Evolutionary conservation across 2,329 filamentous ascomycete species (phyloP), one percentile per base, ranked within the genome.

Genomic region (Aspergillus persii): DNA sequence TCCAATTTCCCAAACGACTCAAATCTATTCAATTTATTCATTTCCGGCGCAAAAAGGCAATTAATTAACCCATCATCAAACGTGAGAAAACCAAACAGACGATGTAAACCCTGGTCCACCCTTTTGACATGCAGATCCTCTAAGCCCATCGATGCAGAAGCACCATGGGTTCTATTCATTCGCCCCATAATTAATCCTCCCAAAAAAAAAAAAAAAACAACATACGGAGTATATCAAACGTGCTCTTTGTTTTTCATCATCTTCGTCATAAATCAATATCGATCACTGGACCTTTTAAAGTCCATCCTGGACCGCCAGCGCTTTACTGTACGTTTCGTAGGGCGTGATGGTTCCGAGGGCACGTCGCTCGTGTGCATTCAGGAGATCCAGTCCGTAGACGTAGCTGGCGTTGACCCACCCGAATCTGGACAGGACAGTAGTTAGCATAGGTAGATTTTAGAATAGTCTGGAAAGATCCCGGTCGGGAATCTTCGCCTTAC

Each of bases 341-440:
- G 90, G 89, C 3, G 93, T 97, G 67, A 96, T 82, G 6, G 92
- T 90, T 58, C 93, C 94, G 44, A 99, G 82, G 0, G 94, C 92
- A 68, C 93, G 89, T 74, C 89, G 87, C 86, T 95, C 93, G 76
- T 96, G 92, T 33, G 91, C 89, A 68, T 90, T 93, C 61, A 96
- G 83, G 66, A 97, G 90, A 66, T 93, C 89, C 61, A 98, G 82
- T 46, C 94, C 95, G 71, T 96, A 96, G 58, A 98, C 90, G 74
- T 96, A 99, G 74, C 93, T 97, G 69, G 95, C 94, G 73, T 99
- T 99, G 70, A 98, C 95, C 95, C 95, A 99, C 54, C 94, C 95
- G 72, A 99, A 99, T 59, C 94, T 96, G 71, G 53, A 58, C 53
- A 18, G 50, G 9, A 23, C 18, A 23, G 18, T 27, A 41, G 23